phyloP scores from a whole-genome alignment of 2,329 filamentous ascomycete species.

The Aspergillus neotritici region DNA sequence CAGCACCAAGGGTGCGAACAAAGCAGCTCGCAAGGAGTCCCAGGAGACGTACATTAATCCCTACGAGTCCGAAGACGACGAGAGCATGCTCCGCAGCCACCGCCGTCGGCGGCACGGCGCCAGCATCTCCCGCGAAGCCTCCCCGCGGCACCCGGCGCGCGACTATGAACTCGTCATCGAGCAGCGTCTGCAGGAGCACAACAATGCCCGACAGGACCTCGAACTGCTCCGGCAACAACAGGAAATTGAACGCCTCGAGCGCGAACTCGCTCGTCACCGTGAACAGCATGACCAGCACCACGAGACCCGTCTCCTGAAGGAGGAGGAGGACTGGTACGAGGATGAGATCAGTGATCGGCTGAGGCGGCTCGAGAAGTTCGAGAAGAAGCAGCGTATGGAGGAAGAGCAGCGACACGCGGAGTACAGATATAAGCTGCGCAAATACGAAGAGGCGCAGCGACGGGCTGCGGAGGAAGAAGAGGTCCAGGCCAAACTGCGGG shows the following conservation, averaged over 20 bases:
- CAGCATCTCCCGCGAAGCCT: conserved; percentile 22
- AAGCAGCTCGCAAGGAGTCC: conserved; percentile 17
- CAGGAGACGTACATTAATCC: conserved; percentile 13
- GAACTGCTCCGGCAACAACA: conserved; percentile 31
- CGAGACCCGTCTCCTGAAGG: conserved; percentile 24
- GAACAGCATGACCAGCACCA: conserved; percentile 21
- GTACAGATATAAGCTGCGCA: conserved; percentile 10
- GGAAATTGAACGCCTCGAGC: conserved; percentile 33
- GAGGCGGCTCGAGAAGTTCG: conserved; percentile 31
- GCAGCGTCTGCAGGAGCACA: conserved; percentile 31
- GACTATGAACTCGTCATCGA: conserved; percentile 32
- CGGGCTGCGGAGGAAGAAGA: conserved; percentile 29
- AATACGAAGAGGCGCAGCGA: conserved; percentile 18
- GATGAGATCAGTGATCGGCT: conserved; percentile 36
- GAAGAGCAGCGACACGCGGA: conserved; percentile 16
- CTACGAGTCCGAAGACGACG: conserved; percentile 23
- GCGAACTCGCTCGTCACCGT: conserved; percentile 25
- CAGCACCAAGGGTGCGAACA: conserved; percentile 19
- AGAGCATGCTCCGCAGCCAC: conserved; percentile 12
- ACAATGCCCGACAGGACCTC: conserved; percentile 30
- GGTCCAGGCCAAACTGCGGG: conserved; percentile 23
- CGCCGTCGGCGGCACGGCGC: conserved; percentile 16
- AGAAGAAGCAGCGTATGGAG: conserved; percentile 39
- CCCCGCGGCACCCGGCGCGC: conserved; percentile 19
- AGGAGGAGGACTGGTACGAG: conserved; percentile 43